Conservation (phyloP, 1,139 yeast genomes). For the Geotrichum restrictum region DNA sequence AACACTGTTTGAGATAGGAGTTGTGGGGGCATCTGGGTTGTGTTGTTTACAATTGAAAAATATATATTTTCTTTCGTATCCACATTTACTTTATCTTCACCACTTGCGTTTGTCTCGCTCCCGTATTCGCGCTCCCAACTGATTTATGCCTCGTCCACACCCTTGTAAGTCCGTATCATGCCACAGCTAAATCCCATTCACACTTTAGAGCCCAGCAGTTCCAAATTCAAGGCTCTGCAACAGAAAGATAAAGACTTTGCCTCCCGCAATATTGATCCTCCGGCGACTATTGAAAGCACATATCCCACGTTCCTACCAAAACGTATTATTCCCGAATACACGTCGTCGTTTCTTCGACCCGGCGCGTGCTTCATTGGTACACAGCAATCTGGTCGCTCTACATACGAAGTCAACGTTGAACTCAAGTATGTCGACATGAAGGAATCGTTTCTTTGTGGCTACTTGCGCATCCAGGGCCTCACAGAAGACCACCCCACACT, state of each 20-base stretch:
- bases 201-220: neutral
- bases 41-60: too few species aligned
- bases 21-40: too few species aligned
- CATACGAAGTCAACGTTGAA: slow-evolving; percentile 68
- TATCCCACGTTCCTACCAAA: slow-evolving; percentile 19
- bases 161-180: neutral
- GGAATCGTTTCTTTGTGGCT: slow-evolving; percentile 66
- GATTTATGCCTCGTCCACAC: too few species aligned
- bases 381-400: slow-evolving; percentile 66
- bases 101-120: too few species aligned
- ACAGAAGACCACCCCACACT: slow-evolving; percentile 74
- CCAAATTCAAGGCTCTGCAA: too few species aligned
- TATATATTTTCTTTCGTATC: too few species aligned
- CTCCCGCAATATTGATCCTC: neutral
- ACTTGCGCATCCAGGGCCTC: slow-evolving; percentile 72
- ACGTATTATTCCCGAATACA: slow-evolving; percentile 21
- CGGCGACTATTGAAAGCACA: slow-evolving; percentile 22
- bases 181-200: neutral
- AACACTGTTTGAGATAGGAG: too few species aligned
- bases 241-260: too few species aligned
- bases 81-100: too few species aligned
- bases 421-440: slow-evolving; percentile 64
- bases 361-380: slow-evolving; percentile 64
- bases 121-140: too few species aligned
- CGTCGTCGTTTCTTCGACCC: slow-evolving; percentile 46